phyloP scores from a whole-genome alignment of 1,284 basidiomycete species.

The Megacollybia platyphylla region DNA sequence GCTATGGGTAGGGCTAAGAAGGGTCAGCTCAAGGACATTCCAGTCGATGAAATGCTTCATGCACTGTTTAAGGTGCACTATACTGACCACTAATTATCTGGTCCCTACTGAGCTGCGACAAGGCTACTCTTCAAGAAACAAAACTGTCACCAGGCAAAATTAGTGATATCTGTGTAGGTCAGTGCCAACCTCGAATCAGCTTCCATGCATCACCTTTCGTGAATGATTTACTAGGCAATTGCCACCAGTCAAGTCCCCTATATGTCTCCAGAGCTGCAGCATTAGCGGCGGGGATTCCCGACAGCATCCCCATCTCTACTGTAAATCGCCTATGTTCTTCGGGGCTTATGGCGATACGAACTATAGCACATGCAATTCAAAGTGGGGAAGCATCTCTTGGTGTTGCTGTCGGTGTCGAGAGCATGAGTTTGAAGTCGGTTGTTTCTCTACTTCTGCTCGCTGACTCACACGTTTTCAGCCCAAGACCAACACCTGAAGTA shows the following conservation, averaged over 20 bases:
- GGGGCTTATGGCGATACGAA: slow-evolving; percentile 77
- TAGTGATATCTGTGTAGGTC: slow-evolving; percentile 75
- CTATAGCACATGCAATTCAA: slow-evolving; percentile 69
- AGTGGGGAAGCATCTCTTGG: slow-evolving; percentile 57
- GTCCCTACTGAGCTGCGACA: background rate
- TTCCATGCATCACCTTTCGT: background rate
- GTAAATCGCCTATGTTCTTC: slow-evolving; percentile 79
- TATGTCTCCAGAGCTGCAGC: slow-evolving; percentile 73
- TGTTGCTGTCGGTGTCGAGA: slow-evolving; percentile 72
- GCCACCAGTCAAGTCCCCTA: slow-evolving; percentile 73
- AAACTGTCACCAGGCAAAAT: slow-evolving; percentile 41
- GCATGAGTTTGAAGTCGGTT: slow-evolving; percentile 70
- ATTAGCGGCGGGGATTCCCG: slow-evolving; percentile 71
- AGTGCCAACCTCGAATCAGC: slow-evolving; percentile 11
- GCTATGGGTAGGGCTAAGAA: slow-evolving; percentile 69
- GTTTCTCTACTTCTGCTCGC: slow-evolving; percentile 2
- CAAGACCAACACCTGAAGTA: slow-evolving; percentile 67
- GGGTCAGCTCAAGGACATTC: slow-evolving; percentile 67
- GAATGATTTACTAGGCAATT: slow-evolving; percentile 42
- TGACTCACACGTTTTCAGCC: slow-evolving; percentile 24
- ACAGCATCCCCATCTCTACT: slow-evolving; percentile 64
- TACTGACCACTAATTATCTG: background rate
- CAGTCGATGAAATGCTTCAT: slow-evolving; percentile 62
- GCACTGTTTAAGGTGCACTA: slow-evolving; percentile 49
- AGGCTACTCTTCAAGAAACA: slow-evolving; percentile 31